Conservation (phyloP, 106 monocot species). For the Xerophyta viscosa region DNA sequence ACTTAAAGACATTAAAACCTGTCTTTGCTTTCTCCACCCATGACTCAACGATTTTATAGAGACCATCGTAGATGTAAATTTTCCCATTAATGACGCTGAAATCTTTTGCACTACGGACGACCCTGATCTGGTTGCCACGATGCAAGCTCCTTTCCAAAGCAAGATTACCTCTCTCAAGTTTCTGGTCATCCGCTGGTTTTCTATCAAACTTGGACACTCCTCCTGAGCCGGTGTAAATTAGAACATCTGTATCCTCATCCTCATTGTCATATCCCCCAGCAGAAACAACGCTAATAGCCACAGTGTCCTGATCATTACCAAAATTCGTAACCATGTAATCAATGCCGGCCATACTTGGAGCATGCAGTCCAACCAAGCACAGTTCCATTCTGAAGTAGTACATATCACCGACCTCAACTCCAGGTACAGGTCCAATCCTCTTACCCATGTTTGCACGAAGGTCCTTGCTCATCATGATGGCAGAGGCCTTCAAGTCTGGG, state of each 20-base stretch:
- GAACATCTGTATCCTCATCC: constrained; percentile 30
- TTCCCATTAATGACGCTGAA: constrained; percentile 20
- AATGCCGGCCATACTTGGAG: constrained; percentile 68
- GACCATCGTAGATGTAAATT: constrained; percentile 83
- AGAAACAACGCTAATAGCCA: constrained; percentile 65
- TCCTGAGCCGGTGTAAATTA: constrained; percentile 82
- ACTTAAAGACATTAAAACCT: constrained; percentile 80
- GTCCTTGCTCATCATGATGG: constrained; percentile 43
- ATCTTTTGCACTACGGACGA: constrained; percentile 66
- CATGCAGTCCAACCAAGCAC: constrained; percentile 63
- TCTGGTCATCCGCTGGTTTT: constrained; percentile 53
- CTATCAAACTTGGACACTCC: constrained; percentile 22
- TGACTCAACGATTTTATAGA: constrained; percentile 62
- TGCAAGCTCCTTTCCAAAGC: constrained; percentile 70
- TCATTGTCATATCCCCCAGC: constrained; percentile 86
- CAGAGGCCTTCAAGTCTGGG: constrained; percentile 46
- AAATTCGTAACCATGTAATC: constrained; percentile 41
- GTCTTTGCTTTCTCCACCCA: constrained; percentile 58
- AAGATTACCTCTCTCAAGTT: constrained; percentile 85
- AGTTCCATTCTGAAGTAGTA: constrained; percentile 82
- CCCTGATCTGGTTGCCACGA: constrained; percentile 48
- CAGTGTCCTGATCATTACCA: constrained; percentile 23
- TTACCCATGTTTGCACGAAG: constrained; percentile 40
- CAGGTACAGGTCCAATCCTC: constrained; percentile 54
- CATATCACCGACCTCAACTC: constrained; percentile 70